A percentile compares a stretch with the other conserved stretches of the same genome.
These are phyloP conservation scores for Aotearoamyces nothofagi DNA, from an alignment of 2,329 filamentous ascomycete species.

Conservation along the genomic window DNA sequence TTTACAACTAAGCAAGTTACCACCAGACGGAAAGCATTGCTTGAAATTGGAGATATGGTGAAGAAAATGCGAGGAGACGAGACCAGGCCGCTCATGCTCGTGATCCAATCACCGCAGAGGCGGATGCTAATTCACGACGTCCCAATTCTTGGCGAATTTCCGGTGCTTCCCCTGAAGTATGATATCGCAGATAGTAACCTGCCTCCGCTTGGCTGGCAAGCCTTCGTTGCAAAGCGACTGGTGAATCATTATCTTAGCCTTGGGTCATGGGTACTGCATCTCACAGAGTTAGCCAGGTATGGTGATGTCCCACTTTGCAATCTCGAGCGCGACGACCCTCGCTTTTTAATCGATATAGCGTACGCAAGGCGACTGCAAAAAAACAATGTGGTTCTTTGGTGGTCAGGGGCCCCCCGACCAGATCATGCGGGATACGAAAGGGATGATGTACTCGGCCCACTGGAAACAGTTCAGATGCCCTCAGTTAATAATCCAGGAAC, in stretches of 20 bases:
- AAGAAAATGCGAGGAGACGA: conserved; percentile 88
- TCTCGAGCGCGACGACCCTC: conserved; percentile 82
- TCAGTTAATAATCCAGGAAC: conserved; percentile 86
- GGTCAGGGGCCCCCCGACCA: conserved; percentile 73
- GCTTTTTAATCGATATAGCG: conserved; percentile 88
- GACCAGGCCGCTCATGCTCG: conserved; percentile 61
- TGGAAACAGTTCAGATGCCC: conserved; percentile 85
- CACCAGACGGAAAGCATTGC: conserved; percentile 73
- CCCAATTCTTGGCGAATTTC: conserved; percentile 69
- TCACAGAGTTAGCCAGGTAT: conserved; percentile 77
- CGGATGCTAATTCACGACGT: conserved; percentile 73
- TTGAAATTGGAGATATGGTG: conserved; percentile 75
- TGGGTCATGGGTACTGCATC: conserved; percentile 81
- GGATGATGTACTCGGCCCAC: conserved; percentile 69
- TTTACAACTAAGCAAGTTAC: conserved; percentile 84
- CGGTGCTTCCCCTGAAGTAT: conserved; percentile 65
- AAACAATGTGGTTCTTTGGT: conserved; percentile 93
- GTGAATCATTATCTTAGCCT: conserved; percentile 84
- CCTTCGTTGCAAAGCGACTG: conserved; percentile 70
- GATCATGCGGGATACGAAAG: conserved; percentile 94
- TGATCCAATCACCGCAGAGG: conserved; percentile 80
- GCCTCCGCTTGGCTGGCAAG: conserved; percentile 87
- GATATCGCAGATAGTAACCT: conserved; percentile 75
- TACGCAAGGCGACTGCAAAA: conserved; percentile 83
- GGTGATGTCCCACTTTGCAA: conserved; percentile 94